Conservation (phyloP, 495 filamentous ascomycete species). For the Penicillium ucsense region DNA sequence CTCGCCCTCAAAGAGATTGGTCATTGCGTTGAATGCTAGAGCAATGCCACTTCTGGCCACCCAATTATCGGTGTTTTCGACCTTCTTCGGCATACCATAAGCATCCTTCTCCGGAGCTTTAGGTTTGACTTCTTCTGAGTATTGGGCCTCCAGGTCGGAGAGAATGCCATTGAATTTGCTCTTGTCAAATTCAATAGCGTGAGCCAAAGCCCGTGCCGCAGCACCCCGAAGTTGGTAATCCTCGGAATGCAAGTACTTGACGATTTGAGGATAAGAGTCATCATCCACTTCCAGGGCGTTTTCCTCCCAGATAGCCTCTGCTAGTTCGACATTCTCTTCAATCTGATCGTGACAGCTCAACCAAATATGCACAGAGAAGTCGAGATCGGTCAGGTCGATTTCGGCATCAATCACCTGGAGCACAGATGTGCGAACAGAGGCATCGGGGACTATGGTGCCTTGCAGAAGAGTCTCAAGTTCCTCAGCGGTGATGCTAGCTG, state of each 20-base stretch:
- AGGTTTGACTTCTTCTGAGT: conserved; percentile 69
- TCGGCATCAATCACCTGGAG: conserved; percentile 87
- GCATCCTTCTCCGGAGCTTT: conserved; percentile 74
- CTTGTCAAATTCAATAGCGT: conserved; percentile 51
- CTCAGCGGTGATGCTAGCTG: conserved; percentile 56
- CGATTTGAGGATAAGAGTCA: conserved; percentile 49
- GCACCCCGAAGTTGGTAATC: conserved; percentile 76
- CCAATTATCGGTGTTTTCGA: conserved; percentile 79
- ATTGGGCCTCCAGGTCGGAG: conserved; percentile 53
- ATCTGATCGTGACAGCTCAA: conserved; percentile 83
- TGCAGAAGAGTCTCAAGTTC: conserved; percentile 65
- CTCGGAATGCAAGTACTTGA: conserved; percentile 68
- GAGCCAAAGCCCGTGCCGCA: conserved; percentile 72
- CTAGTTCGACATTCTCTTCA: conserved; percentile 78
- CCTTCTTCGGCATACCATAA: conserved; percentile 85
- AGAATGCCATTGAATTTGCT: conserved; percentile 48
- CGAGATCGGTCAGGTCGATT: conserved; percentile 77
- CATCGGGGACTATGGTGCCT: conserved; percentile 67
- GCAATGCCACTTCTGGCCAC: conserved; percentile 81
- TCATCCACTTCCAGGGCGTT: conserved; percentile 69
- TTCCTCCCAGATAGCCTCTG: conserved; percentile 85
- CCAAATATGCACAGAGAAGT: conserved; percentile 87
- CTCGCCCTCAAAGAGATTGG: conserved; percentile 52
- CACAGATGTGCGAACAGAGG: conserved; percentile 71
- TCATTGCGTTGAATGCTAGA: conserved; percentile 73